Evolutionary conservation across 441 rosid species (phyloP).

Genomic region (Euphorbia schlechtendalii): DNA sequence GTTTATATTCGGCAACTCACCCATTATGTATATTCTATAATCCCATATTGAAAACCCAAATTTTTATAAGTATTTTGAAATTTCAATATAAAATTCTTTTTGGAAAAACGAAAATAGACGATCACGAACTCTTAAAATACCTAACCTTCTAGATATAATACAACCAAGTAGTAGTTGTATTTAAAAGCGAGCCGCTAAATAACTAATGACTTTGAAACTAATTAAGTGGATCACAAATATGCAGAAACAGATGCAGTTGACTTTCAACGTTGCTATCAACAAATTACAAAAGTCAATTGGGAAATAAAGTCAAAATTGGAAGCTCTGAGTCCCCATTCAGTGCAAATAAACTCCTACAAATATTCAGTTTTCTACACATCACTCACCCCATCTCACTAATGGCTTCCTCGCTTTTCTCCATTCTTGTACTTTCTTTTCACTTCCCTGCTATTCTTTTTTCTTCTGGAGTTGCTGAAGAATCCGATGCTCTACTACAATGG

Average conservation of each 20-base stretch:
- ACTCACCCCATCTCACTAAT: neutral
- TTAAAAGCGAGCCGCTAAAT: too few species aligned
- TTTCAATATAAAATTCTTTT: too few species aligned
- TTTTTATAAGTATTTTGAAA: too few species aligned
- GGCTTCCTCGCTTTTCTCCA: neutral
- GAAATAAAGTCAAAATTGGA: neutral
- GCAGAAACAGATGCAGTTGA: neutral
- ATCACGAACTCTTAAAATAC: too few species aligned
- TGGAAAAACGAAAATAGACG: too few species aligned
- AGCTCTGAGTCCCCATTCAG: neutral
- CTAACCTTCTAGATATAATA: too few species aligned
- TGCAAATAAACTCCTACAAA: neutral
- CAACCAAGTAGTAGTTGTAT: too few species aligned
- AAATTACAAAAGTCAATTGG: neutral
- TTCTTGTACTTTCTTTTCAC: neutral
- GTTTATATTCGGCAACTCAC: too few species aligned
- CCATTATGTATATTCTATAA: too few species aligned
- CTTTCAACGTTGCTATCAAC: neutral
- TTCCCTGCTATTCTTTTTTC: neutral
- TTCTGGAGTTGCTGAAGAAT: constrained; percentile 4
- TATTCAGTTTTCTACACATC: neutral
- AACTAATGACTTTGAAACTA: neutral
- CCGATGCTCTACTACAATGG: constrained; percentile 13
- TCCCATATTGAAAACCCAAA: too few species aligned
- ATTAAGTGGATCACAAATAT: neutral